These are phyloP conservation scores for Alternaria metachromatica DNA, from an alignment of 2,329 filamentous ascomycete genomes.

Conservation along the genomic window DNA sequence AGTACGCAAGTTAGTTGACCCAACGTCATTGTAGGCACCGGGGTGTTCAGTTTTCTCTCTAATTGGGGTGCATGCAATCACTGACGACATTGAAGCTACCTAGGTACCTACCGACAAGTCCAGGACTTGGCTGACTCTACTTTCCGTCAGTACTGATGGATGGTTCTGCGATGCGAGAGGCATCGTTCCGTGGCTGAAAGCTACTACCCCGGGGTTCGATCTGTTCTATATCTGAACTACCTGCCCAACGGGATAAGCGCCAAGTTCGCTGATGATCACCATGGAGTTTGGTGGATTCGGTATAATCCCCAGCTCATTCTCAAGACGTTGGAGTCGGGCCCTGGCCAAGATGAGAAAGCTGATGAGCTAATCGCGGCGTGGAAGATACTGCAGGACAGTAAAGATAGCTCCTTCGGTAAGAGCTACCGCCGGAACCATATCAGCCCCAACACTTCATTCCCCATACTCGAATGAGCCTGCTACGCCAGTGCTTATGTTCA, in stretches of 20 bases:
- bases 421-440: background rate
- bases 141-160: background rate
- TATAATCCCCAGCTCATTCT: background rate
- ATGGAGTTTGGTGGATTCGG: background rate
- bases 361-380: background rate
- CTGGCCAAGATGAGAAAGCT: background rate
- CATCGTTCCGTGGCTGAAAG: background rate
- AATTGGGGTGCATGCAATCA: background rate
- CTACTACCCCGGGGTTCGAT: background rate
- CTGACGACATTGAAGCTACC: background rate
- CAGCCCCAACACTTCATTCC: background rate
- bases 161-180: background rate
- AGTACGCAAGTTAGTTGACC: background rate
- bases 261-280: background rate
- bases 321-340: background rate
- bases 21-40: background rate
- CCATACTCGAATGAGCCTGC: background rate
- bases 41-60: background rate
- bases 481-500: background rate
- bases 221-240: background rate
- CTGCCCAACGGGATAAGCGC: background rate
- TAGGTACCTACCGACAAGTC: too few species aligned
- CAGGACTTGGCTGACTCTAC: background rate
- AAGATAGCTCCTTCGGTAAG: background rate
- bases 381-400: background rate